These are phyloP conservation scores for Phyllosticta capitalensis DNA, from an alignment of 2,329 filamentous ascomycete species.

Conservation along the genomic window DNA sequence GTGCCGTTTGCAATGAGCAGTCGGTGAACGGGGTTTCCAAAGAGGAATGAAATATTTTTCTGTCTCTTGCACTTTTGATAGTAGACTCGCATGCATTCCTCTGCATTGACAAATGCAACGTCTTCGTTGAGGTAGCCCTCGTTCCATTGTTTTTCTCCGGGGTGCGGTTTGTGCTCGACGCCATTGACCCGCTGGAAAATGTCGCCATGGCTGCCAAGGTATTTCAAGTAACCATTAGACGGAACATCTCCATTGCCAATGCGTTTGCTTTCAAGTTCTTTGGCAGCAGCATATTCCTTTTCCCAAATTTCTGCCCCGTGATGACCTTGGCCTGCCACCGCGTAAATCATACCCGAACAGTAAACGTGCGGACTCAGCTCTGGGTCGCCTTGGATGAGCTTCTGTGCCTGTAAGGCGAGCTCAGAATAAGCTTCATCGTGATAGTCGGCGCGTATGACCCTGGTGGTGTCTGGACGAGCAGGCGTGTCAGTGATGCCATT, in stretches of 20 bases:
- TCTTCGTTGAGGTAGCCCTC: constrained; percentile 11
- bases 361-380: constrained; percentile 46
- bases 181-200: constrained; percentile 9
- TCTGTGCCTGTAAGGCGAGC: constrained; percentile 56
- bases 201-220: not conserved
- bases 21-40: constrained; percentile 1
- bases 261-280: not conserved
- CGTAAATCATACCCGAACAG: constrained; percentile 41
- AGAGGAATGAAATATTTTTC: not conserved
- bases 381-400: constrained; percentile 49
- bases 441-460: constrained; percentile 60
- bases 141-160: constrained; percentile 7
- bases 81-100: constrained; percentile 6
- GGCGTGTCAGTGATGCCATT: not conserved
- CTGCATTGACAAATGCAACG: constrained; percentile 8
- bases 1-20: not conserved
- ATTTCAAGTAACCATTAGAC: not conserved
- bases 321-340: constrained; percentile 1
- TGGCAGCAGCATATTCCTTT: constrained; percentile 5
- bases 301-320: constrained; percentile 3
- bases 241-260: not conserved
- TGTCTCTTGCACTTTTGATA: constrained; percentile 2
- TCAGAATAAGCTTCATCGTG: constrained; percentile 53
- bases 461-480: not conserved
- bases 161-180: not conserved